Percentiles rank a stretch among this genome's conserved stretches.
Conservation (phyloP, 768 basidiomycete genomes). For the Leccinum variicolor region DNA sequence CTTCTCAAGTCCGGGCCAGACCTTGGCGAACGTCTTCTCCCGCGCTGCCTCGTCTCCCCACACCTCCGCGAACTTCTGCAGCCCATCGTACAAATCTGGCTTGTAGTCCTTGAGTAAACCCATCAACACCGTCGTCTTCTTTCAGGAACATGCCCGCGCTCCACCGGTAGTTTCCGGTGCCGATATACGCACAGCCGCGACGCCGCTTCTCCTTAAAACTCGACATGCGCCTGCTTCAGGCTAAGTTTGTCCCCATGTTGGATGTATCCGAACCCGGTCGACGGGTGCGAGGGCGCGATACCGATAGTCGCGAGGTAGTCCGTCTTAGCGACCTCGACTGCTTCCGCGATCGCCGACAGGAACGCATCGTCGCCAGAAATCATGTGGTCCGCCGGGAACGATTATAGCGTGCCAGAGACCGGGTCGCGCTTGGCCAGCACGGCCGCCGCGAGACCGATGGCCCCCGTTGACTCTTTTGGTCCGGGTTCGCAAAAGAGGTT, state of each 20-base stretch:
- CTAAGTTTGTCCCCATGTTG: constrained; percentile 73
- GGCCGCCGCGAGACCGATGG: constrained; percentile 87
- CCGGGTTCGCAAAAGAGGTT: constrained; percentile 85
- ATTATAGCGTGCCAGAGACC: constrained; percentile 78
- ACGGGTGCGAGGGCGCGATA: constrained; percentile 86
- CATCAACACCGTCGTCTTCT: constrained; percentile 73
- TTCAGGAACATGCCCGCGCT: constrained; percentile 93
- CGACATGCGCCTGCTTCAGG: constrained; percentile 69
- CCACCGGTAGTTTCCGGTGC: constrained; percentile 87
- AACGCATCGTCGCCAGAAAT: constrained; percentile 89
- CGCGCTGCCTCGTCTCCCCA: constrained; percentile 64
- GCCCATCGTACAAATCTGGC: constrained; percentile 64
- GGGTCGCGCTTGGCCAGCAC: constrained; percentile 73
- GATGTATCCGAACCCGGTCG: constrained; percentile 86
- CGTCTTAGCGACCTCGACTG: constrained; percentile 76
- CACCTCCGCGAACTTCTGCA: constrained; percentile 61
- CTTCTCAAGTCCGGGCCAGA: constrained; percentile 79
- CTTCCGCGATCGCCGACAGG: constrained; percentile 78
- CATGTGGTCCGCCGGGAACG: constrained; percentile 92
- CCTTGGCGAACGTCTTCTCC: constrained; percentile 52
- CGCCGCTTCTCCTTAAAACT: constrained; percentile 93
- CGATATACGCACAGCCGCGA: constrained; percentile 78
- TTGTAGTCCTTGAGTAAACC: constrained; percentile 71
- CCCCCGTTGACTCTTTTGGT: constrained; percentile 90
- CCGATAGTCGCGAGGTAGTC: constrained; percentile 86